Evolutionary conservation across 352 stramenopile species (phyloP), one percentile per base, ranked within the genome.

Genomic region (Globisporangium rhizosaccharum): DNA sequence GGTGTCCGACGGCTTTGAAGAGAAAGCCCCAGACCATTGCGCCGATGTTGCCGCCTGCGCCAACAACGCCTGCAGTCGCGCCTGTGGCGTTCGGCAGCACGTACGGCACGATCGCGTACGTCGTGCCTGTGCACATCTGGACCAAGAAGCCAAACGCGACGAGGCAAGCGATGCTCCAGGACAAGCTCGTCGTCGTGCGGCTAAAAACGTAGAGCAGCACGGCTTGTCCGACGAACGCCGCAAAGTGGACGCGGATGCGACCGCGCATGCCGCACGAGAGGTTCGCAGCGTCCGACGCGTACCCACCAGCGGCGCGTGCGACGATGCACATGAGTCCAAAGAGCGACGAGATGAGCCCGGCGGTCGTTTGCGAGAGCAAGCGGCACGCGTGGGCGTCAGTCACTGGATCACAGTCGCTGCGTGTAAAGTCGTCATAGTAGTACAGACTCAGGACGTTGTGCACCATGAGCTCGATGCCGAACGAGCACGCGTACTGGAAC

Each of bases 241-340:
- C 48, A 1, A 88, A 76, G 39, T 98, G 93, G 20, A 79, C 73
- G 1, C 55, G 53, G 42, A 98, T 73, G 52, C 95, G 85, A 49
- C 94, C 94, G 37, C 77, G 73, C 86, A 98, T 97, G 53, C 79
- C 86, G 46, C 82, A 88, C 37, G 72, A 70, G 18, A 66, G 61
- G 59, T 90, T 97, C 42, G 68, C 63, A 23, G 83, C 68, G 62
- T 98, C 94, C 49, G 83, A 96, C 0, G 79, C 37, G 52, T 85
- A 88, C 37, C 90, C 91, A 30, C 93, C 90, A n/a, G 94, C 53
- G 25, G 86, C 87, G 55, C 92, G 86, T 0, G 90, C 86, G 61
- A 98, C 96, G 39, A 97, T 72, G 69, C 96, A 97, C 87, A 97
- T 97, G 65, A 96, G 83, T 6, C 91, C 91, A 62, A 98, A 97